phyloP scores from a whole-genome alignment of 202 grass and related monocot genomes.

The Schoenoplectus tabernaemontani region DNA sequence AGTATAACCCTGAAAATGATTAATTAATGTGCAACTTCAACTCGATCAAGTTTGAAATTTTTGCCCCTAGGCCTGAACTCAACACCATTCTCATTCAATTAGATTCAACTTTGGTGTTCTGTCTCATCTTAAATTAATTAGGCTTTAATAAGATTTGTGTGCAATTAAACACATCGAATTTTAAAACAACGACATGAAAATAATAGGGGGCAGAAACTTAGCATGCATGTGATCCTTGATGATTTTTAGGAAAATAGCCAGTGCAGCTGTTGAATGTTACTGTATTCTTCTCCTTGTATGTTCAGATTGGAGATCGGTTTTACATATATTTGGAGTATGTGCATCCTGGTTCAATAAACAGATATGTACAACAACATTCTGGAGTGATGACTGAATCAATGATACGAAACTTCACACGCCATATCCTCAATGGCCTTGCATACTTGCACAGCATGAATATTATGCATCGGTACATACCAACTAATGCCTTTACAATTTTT shows the following conservation, averaged over 20 bases:
- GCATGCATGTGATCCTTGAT: background rate
- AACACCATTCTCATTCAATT: background rate
- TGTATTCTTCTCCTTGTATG: conserved; percentile 11
- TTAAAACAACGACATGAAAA: background rate
- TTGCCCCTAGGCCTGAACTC: background rate
- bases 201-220: background rate
- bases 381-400: conserved; percentile 93
- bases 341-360: conserved; percentile 98
- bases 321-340: conserved; percentile 99
- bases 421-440: conserved; percentile 86
- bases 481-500: background rate
- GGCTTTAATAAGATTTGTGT: background rate
- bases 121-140: background rate
- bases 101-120: background rate
- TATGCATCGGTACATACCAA: conserved; percentile 70
- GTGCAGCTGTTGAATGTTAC: background rate
- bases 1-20: background rate
- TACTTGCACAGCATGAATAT: conserved; percentile 94
- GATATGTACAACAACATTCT: conserved; percentile 79
- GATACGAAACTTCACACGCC: conserved; percentile 90
- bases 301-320: conserved; percentile 66
- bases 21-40: background rate
- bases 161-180: background rate
- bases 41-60: background rate
- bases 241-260: background rate